phyloP scores from a whole-genome alignment of 345 rosid species.

The Jatropha curcas region DNA sequence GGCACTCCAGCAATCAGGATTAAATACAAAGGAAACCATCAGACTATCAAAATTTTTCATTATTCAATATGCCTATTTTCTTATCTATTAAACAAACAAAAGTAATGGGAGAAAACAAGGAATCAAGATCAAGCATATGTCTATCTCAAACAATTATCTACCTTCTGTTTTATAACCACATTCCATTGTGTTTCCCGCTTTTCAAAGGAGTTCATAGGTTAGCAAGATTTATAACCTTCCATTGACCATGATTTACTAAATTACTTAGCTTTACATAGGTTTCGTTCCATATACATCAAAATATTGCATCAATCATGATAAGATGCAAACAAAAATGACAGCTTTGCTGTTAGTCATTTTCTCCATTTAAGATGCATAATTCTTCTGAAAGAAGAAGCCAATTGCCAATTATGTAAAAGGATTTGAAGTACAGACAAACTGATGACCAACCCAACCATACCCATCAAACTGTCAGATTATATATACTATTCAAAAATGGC shows the following conservation, averaged over 20 bases:
- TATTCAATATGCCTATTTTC: not conserved
- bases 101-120: not conserved
- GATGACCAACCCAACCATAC: constrained; percentile 11
- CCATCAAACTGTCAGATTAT: not conserved
- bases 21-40: not conserved
- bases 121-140: not conserved
- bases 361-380: not conserved
- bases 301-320: constrained; percentile 12
- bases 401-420: not conserved
- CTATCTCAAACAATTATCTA: not conserved
- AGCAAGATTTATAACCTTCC: not conserved
- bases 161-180: not conserved
- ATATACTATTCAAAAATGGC: constrained; percentile 8
- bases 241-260: not conserved
- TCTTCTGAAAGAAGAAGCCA: not conserved
- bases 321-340: constrained; percentile 15
- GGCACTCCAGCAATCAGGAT: not conserved
- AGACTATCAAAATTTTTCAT: not conserved
- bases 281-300: not conserved
- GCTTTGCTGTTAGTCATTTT: constrained; percentile 3
- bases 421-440: not conserved
- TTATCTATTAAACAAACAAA: not conserved
- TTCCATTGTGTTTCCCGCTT: not conserved
- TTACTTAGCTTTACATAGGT: not conserved
- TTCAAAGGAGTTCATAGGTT: not conserved